phyloP scores from a whole-genome alignment of 805 yeast genomes.

The Brettanomyces naardenensis region DNA sequence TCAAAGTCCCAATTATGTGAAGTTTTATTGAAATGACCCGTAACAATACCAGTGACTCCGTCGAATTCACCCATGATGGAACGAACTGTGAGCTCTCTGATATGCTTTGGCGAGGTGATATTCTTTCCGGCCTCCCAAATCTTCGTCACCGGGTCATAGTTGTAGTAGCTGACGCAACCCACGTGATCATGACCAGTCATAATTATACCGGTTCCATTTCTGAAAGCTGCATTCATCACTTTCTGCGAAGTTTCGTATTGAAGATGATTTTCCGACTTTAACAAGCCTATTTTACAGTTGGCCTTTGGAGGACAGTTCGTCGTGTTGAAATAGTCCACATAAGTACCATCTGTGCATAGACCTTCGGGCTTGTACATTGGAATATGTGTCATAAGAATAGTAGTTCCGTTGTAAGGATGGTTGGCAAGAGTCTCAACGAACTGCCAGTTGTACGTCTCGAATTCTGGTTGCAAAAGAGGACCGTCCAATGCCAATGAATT shows the following conservation, averaged over 20 bases:
- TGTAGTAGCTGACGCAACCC: constrained; percentile 76
- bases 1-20: constrained; percentile 52
- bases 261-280: constrained; percentile 83
- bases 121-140: constrained; percentile 55
- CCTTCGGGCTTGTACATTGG: constrained; percentile 83
- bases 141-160: constrained; percentile 30
- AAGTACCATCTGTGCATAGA: constrained; percentile 82
- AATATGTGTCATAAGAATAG: constrained; percentile 79
- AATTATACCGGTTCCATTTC: constrained; percentile 67
- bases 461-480: constrained; percentile 73
- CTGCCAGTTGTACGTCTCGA: constrained; percentile 58
- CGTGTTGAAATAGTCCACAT: constrained; percentile 48
- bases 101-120: constrained; percentile 26
- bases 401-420: constrained; percentile 61
- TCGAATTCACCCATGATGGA: constrained; percentile 96
- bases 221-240: constrained; percentile 67
- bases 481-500: constrained; percentile 84
- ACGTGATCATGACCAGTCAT: constrained; percentile 95
- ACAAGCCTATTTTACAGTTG: constrained; percentile 59
- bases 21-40: constrained; percentile 52
- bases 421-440: constrained; percentile 57
- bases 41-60: constrained; percentile 81
- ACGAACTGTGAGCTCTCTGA: constrained; percentile 77
- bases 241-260: constrained; percentile 56
- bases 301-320: constrained; percentile 41